phyloP scores from a whole-genome alignment of 169 alveolate genomes.

The Babesia caballi region DNA sequence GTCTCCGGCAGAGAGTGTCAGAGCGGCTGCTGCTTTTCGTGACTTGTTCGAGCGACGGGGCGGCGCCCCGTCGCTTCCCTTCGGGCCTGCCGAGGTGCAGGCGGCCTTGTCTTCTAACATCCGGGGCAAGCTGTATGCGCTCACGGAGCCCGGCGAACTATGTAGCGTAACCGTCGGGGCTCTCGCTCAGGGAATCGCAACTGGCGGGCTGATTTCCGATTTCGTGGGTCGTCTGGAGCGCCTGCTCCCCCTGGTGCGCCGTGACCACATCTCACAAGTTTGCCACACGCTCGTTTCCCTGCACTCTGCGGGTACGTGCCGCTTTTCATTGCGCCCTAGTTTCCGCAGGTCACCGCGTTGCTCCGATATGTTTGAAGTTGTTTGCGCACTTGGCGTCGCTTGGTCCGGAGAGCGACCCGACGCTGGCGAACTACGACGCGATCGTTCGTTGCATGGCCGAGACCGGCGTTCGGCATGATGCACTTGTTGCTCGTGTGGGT shows the following conservation, averaged over 20 bases:
- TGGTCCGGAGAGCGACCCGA: neutral
- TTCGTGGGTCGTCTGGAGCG: constrained; percentile 49
- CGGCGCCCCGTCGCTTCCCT: neutral
- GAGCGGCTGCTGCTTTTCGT: constrained; percentile 16
- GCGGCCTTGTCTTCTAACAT: neutral
- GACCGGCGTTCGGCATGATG: neutral
- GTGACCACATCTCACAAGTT: constrained; percentile 7
- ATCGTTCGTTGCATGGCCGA: constrained; percentile 12
- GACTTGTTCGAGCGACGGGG: neutral
- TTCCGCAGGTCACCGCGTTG: constrained; percentile 7
- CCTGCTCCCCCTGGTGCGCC: constrained; percentile 7
- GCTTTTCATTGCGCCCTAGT: neutral
- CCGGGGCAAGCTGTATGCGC: constrained; percentile 49
- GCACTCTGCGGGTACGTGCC: constrained; percentile 33
- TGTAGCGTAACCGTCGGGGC: constrained; percentile 12
- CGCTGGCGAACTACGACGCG: constrained; percentile 1
- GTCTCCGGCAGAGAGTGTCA: constrained; percentile 37
- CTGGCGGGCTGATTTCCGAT: constrained; percentile 20
- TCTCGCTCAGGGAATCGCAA: neutral
- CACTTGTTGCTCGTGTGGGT: constrained; percentile 4
- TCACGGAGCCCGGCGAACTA: constrained; percentile 42
- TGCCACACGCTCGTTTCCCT: constrained; percentile 31
- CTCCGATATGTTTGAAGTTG: constrained; percentile 7
- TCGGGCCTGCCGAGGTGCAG: neutral
- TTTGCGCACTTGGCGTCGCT: constrained; percentile 15